Conservation (phyloP, 1,284 basidiomycete genomes). For the Malassezia nana region DNA sequence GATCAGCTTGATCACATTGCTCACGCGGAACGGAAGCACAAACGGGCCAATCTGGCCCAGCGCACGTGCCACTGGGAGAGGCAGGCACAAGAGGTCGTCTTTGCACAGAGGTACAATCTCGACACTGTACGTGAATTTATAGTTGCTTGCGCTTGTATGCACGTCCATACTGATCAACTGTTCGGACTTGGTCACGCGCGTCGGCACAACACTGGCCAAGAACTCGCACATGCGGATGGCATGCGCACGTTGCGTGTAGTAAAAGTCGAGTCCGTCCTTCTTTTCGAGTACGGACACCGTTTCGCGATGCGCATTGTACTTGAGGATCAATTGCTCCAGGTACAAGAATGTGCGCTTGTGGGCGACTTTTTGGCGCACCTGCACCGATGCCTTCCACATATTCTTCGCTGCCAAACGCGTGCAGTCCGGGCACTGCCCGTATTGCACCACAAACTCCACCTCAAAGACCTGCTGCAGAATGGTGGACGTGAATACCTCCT, state of each 20-base stretch:
- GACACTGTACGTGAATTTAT: constrained; percentile 95
- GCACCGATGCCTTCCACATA: constrained; percentile 93
- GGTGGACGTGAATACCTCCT: constrained; percentile 90
- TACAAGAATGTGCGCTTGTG: constrained; percentile 97
- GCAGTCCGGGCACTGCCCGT: constrained; percentile 91
- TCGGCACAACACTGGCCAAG: constrained; percentile 72
- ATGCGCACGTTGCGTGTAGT: constrained; percentile 78
- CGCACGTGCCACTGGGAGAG: constrained; percentile 66
- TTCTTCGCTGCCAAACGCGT: constrained; percentile 91
- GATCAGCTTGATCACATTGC: constrained; percentile 79
- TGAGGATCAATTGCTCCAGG: constrained; percentile 93
- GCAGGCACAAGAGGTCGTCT: constrained; percentile 88
- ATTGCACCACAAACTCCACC: constrained; percentile 87
- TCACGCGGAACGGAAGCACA: constrained; percentile 77
- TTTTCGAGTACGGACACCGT: constrained; percentile 87
- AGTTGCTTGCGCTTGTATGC: constrained; percentile 83
- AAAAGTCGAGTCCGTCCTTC: constrained; percentile 90
- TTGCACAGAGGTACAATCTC: constrained; percentile 96
- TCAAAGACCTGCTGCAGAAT: constrained; percentile 96
- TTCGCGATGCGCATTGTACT: constrained; percentile 92
- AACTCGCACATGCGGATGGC: constrained; percentile 98
- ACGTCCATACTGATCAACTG: constrained; percentile 86
- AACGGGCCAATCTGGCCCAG: constrained; percentile 80
- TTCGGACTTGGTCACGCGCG: constrained; percentile 78
- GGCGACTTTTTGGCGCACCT: constrained; percentile 77